Conservation (phyloP, 2,329 filamentous ascomycete genomes). For the Claviceps sp. region DNA sequence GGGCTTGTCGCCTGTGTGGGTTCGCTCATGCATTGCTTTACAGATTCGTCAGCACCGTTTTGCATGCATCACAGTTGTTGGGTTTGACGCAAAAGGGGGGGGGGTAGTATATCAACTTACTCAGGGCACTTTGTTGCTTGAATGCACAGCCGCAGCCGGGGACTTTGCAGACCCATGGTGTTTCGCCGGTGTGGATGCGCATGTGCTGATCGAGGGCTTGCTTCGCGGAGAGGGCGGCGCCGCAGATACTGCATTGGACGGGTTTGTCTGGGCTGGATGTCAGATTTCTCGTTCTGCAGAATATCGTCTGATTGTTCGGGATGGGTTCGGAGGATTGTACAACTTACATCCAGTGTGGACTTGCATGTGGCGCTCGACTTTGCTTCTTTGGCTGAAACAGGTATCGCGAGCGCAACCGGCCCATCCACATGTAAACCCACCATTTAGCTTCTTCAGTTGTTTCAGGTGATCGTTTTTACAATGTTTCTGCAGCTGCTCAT, state of each 20-base stretch:
- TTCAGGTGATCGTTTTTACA: constrained; percentile 37
- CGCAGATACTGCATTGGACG: constrained; percentile 41
- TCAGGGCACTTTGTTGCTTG: constrained; percentile 53
- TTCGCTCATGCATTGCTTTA: constrained; percentile 52
- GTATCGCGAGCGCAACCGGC: constrained; percentile 37
- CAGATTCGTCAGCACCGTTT: not conserved
- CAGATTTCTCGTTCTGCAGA: not conserved
- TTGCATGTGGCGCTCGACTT: constrained; percentile 51
- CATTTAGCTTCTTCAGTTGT: constrained; percentile 26
- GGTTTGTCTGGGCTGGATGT: constrained; percentile 36
- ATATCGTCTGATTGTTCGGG: no score
- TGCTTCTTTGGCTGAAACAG: constrained; percentile 46
- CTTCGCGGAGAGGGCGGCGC: constrained; percentile 47
- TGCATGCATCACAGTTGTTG: not conserved
- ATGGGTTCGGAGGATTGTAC: not conserved
- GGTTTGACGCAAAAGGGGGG: not conserved
- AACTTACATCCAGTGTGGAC: constrained; percentile 49
- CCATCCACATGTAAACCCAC: constrained; percentile 44
- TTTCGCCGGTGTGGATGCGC: constrained; percentile 52
- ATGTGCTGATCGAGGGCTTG: constrained; percentile 56
- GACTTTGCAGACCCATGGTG: constrained; percentile 43
- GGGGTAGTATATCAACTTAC: constrained; percentile 25
- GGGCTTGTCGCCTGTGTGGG: constrained; percentile 52
- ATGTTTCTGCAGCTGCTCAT: constrained; percentile 41
- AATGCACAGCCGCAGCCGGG: constrained; percentile 43